phyloP scores from a whole-genome alignment of 257 asterid species.

The Petunia secreta region DNA sequence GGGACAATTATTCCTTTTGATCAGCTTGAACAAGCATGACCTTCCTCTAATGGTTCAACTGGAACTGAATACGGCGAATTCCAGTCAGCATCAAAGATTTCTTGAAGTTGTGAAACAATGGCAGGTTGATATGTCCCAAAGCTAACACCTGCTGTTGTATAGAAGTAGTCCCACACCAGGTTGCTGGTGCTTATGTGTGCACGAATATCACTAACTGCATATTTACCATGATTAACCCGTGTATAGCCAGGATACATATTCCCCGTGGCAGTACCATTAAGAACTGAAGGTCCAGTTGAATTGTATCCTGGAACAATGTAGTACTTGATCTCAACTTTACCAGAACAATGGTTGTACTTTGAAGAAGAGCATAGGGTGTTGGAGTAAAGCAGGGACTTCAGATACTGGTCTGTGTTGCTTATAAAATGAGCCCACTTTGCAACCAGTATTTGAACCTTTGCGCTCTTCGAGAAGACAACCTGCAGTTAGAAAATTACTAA shows the following conservation, averaged over 20 bases:
- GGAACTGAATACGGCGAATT: constrained; percentile 70
- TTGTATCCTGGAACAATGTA: constrained; percentile 80
- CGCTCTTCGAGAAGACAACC: constrained; percentile 78
- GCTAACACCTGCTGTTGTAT: constrained; percentile 73
- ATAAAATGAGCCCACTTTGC: constrained; percentile 80
- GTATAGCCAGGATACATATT: constrained; percentile 73
- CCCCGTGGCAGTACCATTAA: constrained; percentile 52
- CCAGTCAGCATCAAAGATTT: constrained; percentile 89
- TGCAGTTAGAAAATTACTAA: constrained; percentile 13
- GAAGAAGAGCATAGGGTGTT: constrained; percentile 75
- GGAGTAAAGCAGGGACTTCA: constrained; percentile 73
- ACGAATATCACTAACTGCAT: constrained; percentile 72
- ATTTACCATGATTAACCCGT: constrained; percentile 85
- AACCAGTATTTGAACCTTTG: constrained; percentile 66
- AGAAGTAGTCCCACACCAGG: constrained; percentile 87
- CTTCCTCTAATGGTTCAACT: constrained; percentile 54
- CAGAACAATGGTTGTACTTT: constrained; percentile 59
- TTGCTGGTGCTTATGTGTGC: constrained; percentile 88
- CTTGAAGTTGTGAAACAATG: constrained; percentile 71
- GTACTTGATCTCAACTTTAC: constrained; percentile 79
- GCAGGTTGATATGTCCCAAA: constrained; percentile 70
- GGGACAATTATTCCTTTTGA: background rate
- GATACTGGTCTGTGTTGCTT: constrained; percentile 64
- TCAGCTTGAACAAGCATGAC: constrained; percentile 50
- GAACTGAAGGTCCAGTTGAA: constrained; percentile 68